Evolutionary conservation across 108 stramenopile species (phyloP), one percentile per base, ranked within the genome.

Genomic region (Asterionellopsis glacialis): DNA sequence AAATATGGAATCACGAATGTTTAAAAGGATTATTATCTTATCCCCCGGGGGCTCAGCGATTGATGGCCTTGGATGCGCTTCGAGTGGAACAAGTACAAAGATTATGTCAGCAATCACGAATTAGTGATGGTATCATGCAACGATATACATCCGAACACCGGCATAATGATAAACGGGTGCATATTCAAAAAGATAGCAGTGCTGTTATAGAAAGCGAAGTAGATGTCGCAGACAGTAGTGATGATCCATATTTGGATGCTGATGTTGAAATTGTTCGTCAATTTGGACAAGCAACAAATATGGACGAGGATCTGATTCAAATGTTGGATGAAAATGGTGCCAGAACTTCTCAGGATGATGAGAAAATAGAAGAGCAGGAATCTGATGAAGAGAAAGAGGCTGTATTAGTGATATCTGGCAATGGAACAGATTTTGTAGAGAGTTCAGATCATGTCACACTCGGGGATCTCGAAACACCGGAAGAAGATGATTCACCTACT

Each of bases 31-130:
- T 93, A 45, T 60, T 83, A 14, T 81, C 83, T 1, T 79, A 88
- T 71, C 88, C 88, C 22, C 86, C 91, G 16, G 91, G 91, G 25
- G 56, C 73, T 11, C 81, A 85, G 33, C 63, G 91, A 44, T 48
- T 86, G 16, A 58, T 82, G 15, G 72, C 76, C 18, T 58, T 93
- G 39, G 91, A 93, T 57, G 76, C 87, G 45, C 59, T 90, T 65
- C 33, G 91, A 63, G 55, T 72, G 16, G 79, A 88, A 69, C 57
- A 82, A 38, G 88, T 93, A 10, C 63, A 76, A 15, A 65, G 74
- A 45, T 73, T 93, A 45, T 67, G 73, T 0, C 19, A 51, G 23
- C 54, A 67, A 19, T 57, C 86, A 52, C 41, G 59, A 25, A 26
- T 59, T 23, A 69, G 83, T 6, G 85, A 88, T 69, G 38, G 72